Evolutionary conservation across 2,329 filamentous ascomycete species (phyloP), one percentile per base, ranked within the genome.

Genomic region (Elsinoe arachidis): DNA sequence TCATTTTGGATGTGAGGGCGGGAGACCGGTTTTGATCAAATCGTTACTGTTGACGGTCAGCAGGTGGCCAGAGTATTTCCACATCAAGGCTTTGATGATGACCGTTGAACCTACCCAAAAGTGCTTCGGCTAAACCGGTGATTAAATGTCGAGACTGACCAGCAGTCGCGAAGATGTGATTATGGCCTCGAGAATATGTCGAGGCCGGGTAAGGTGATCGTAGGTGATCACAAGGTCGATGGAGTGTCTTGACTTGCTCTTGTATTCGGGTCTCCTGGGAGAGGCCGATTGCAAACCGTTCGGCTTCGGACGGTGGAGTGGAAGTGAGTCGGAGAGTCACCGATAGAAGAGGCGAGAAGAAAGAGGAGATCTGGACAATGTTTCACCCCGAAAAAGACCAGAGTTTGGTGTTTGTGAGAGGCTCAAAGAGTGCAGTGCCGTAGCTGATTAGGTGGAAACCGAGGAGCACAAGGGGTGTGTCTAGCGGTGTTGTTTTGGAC

Each of bases 361-460:
- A 38, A 21, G 30, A 53, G 34, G 33, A 15, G 35, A 35, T 53
- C 33, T 39, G 35, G 49, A 53, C 49, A 26, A 26, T 53, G 49
- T 53, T 39, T 53, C 49, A 53, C 3, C 49, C 15, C 33, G 33
- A 53, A 19, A 19, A 23, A 9, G 21, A 37, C 17, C 19, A 44
- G 39, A 35, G 19, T 55, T 56, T 47, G 38, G 41, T 39, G 35
- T 54, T 14, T 49, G 39, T 37, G 21, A n/a, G 33, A 49, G 41
- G 30, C 33, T 53, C 43, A 56, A 39, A 43, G 54, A 56, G 33
- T 30, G 54, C 54, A 39, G 43, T 56, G 54, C 54, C 54, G 54
- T 38, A 56, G 54, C 54, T 56, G 54, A 56, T 56, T 56, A 56
- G 53, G 23, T 34, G 54, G 43, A 43, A 19, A 35, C 33, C 43